Base-by-base conservation (phyloP, 371 early-diverging fungal species). In the Mucor lusitanicus region DNA sequence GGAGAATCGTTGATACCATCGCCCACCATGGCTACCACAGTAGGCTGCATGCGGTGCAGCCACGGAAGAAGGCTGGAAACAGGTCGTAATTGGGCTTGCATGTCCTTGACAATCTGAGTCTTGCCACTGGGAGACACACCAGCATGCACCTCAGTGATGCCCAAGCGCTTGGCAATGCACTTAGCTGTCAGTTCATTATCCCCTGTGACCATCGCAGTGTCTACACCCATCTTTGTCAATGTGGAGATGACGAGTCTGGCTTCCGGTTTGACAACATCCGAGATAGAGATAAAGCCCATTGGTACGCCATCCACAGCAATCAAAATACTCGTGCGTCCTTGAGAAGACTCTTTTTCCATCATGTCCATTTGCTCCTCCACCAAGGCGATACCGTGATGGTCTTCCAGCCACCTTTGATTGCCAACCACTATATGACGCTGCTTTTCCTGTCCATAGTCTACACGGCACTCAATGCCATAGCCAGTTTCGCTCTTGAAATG, bases 1-100 rank as follows among this genome's bases (percentile, higher is more conserved):
- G 97, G 97, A 13, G 96, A 95, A 73, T 99, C 99, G 69, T 99
- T 99, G 73, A 98, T 94, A 39, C 99, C 99, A 76, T 99, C 99
- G 17, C 99, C 99, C 11, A 97, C 91, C 96, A 98, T 95, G 12
- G 95, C 97, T 13, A 98, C 95, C 1, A 85, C 76, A 0, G 70
- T 60, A 50, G 69, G 63, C 15, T 50, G 23, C 11, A 53, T 30
- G 12, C 35, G 50, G 1, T 57, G 35, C 21, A 9, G 40, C 46
- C 59, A 64, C 0, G 54, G 40, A 6, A 27, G 15, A 9, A 19
- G 32, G 35, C 42, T 9, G 2, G 21, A 8, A 17, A 35, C 19
- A 35, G 46, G 58, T 19, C 50, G 21, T 13, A 39, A 63, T 70
- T 62, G 77, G 61, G 35, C 48, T 58, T 92, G 92, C 75, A 95